phyloP scores from a whole-genome alignment of 345 rosid species.

The Odontarrhena argentea region DNA sequence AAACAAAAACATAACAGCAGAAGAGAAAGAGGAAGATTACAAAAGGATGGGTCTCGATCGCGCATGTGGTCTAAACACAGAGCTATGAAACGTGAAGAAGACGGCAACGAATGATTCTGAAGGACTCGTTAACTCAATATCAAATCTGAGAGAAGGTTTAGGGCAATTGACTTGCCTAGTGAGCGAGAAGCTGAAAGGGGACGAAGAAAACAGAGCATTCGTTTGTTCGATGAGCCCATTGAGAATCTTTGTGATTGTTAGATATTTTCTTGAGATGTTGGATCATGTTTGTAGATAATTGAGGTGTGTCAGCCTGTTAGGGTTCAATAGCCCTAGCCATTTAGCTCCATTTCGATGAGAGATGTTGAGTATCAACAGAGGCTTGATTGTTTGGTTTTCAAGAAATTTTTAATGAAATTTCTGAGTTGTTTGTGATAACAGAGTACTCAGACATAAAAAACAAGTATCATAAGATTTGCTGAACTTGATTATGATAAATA shows the following conservation, averaged over 20 bases:
- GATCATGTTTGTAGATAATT: conserved; percentile 92
- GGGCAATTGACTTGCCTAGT: conserved; percentile 54
- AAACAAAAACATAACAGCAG: conserved; percentile 54
- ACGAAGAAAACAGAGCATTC: conserved; percentile 56
- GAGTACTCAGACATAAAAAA: not conserved
- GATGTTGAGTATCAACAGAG: conserved; percentile 21
- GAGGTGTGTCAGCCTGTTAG: conserved; percentile 50
- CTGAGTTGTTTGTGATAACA: conserved; percentile 47
- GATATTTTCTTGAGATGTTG: conserved; percentile 92
- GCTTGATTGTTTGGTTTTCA: conserved; percentile 18
- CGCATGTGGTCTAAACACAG: conserved; percentile 75
- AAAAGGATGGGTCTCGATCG: conserved; percentile 91
- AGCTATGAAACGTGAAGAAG: conserved; percentile 87
- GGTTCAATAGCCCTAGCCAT: conserved; percentile 63
- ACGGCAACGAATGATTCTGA: conserved; percentile 87
- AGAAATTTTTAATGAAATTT: conserved; percentile 10
- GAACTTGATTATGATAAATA: no score
- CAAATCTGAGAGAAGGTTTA: conserved; percentile 70
- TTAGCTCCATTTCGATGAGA: conserved; percentile 73
- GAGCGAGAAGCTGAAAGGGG: conserved; percentile 42
- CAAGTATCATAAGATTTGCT: no score
- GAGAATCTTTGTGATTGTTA: conserved; percentile 89
- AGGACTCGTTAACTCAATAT: conserved; percentile 82
- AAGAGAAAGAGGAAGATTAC: conserved; percentile 88
- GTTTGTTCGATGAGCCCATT: conserved; percentile 73